Conservation (phyloP, 257 asterid genomes). For the Mentha longifolia region DNA sequence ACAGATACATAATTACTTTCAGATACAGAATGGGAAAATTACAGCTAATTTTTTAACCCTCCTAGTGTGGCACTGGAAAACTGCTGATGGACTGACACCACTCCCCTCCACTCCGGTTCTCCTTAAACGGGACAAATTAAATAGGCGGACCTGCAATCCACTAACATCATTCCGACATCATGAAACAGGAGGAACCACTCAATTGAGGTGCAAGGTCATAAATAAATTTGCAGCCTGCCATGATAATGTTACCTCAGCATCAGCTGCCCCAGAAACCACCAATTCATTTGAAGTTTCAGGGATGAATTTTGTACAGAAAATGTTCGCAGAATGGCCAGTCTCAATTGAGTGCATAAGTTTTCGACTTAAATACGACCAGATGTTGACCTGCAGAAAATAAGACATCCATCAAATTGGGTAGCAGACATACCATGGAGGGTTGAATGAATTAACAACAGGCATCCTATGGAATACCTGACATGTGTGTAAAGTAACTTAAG, state of each 20-base stretch:
- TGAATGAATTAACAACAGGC: no score
- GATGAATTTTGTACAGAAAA: slow-evolving; percentile 92
- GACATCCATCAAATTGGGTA: slow-evolving; percentile 17
- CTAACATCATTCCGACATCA: slow-evolving; percentile 19
- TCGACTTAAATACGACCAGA: slow-evolving; percentile 80
- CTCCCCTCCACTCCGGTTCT: slow-evolving; percentile 59
- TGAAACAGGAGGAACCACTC: slow-evolving; percentile 25
- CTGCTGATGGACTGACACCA: slow-evolving; percentile 62
- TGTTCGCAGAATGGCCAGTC: slow-evolving; percentile 91
- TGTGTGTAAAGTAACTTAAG: background rate
- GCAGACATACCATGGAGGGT: no score
- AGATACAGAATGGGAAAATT: slow-evolving; percentile 43
- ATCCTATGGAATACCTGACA: background rate
- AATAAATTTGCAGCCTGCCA: slow-evolving; percentile 25
- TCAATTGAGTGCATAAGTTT: slow-evolving; percentile 85
- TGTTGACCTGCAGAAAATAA: slow-evolving; percentile 71
- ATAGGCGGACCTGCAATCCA: slow-evolving; percentile 84
- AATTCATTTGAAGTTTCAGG: slow-evolving; percentile 96
- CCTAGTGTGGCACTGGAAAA: slow-evolving; percentile 86
- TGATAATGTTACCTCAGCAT: slow-evolving; percentile 74
- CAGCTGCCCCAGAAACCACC: slow-evolving; percentile 98
- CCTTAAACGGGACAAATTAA: slow-evolving; percentile 69
- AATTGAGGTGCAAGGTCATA: slow-evolving; percentile 14
- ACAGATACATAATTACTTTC: slow-evolving; percentile 25
- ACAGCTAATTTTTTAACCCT: slow-evolving; percentile 98